Evolutionary conservation across 192 early-diverging fungal species (phyloP), one percentile per base, ranked within the genome.

Genomic region (Linnemannia elongata): DNA sequence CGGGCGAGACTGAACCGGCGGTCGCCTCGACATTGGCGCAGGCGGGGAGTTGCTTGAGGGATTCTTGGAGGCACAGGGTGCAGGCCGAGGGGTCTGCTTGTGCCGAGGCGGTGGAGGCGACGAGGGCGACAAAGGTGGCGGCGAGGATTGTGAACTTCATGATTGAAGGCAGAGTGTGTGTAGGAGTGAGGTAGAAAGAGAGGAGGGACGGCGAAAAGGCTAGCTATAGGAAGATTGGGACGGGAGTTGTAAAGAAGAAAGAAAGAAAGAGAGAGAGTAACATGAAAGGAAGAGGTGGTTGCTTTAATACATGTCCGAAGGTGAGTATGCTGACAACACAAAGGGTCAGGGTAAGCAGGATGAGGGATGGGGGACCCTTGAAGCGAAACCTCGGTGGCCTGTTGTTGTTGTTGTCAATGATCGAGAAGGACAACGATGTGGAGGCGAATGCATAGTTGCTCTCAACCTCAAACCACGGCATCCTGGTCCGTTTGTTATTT

Each of bases 141-240:
- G 54, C 77, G 5, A 74, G 7, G 22, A 76, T 47, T 18, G 78
- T 60, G 74, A 85, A 79, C 69, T 85, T 85, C 83, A 85, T 85
- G 45, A 27, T 66, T 33, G 52, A 13, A 27, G 44, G 70, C 38
- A 8, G 66, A 20, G 36, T 49, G 17, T 39, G 38, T 52, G 10
- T 27, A 24, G 77, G 36, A 4, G 54, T 22, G n/a, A 30, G 39
- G 52, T 35, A 24, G 49, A n/a, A 22, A 38, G 44, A 24, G 74
- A 42, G 20, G 6, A 52, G n/a, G 30, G 38, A 49, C 42, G 75
- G 10, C 35, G 18, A 60, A 57, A 52, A 69, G 36, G 35, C 17
- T 54, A 41, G 42, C 35, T 17, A 5, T 3, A n/a, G 13, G 5
- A 6, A 45, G 42, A 68, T 27, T 22, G 36, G 44, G 60, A 30